Evolutionary conservation across 805 yeast species (phyloP), one percentile per base, ranked within the genome.

Genomic region (Diddensiella caesifluorescens): DNA sequence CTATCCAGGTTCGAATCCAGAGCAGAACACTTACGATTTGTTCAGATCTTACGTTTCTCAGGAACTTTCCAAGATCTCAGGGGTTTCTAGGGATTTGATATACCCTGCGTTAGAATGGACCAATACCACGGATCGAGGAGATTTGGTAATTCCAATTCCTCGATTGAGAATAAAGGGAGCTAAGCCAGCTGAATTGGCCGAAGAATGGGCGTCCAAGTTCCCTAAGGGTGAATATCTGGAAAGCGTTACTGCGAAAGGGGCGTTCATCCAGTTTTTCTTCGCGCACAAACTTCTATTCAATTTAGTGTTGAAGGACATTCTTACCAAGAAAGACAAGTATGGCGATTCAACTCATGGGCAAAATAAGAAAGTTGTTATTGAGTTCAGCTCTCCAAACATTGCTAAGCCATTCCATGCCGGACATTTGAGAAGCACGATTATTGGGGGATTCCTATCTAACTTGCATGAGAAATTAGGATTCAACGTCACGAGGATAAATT

Each of bases 361-460:
- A 30, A 79, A 78, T 49, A 83, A 87, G 67, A 81, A 71, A 49
- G 72, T 83, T 13, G 56, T 88, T 34, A 74, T 92, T 54, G 99
- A 92, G 65, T 92, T 92, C 59, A 86, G 96, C 2, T 89, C 97
- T 26, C 99, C 99, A 51, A 92, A 92, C 66, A 90, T 92, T 59
- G 99, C 99, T 51, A 92, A 92, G 68, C 99, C 99, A 9, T 92
- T 92, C 83, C 99, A 92, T 62, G 99, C 99, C 42, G 99, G 99
- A 46, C 99, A 92, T 65, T 77, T 92, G 65, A 82, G 99, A 67
- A 84, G 95, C 23, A 92, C 99, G 34, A 92, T 92, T 59, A 92
- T 92, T 61, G 99, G 99, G 55, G 97, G 97, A 12, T 92, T 88
- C 69, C 64, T 92, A 37, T 68, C 95, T 30, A 90, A 89, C 65